Evolutionary conservation across 129 eudicot genomes (phyloP).

Genomic region (Centrapalus pauciflorus): DNA sequence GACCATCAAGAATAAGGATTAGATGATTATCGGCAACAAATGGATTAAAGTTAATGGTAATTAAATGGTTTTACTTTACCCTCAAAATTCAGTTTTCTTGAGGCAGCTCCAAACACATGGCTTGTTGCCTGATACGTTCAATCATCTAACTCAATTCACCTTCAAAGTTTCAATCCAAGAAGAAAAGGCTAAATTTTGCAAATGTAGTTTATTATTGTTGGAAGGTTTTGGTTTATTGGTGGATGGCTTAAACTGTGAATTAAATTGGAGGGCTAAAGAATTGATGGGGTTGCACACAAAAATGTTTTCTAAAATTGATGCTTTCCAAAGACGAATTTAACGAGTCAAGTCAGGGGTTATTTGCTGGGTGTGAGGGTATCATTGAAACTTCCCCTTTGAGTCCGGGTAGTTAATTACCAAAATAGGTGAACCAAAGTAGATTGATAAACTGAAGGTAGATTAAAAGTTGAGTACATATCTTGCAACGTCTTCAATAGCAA

Average conservation of each 20-base stretch:
- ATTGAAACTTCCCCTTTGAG: too few species aligned
- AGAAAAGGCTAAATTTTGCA: neutral
- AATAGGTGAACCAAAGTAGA: too few species aligned
- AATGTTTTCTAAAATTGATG: neutral
- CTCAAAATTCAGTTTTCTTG: too few species aligned
- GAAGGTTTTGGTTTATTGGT: neutral
- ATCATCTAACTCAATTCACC: neutral
- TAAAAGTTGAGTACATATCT: too few species aligned
- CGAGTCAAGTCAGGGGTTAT: neutral
- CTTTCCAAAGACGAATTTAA: neutral
- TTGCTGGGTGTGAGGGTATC: neutral
- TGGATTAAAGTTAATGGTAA: neutral
- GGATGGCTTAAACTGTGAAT: neutral
- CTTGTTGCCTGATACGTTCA: neutral
- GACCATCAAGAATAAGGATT: neutral
- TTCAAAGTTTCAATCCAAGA: neutral
- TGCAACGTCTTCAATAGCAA: too few species aligned
- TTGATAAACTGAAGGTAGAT: too few species aligned
- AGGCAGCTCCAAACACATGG: too few species aligned
- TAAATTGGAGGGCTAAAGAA: neutral
- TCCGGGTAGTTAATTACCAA: too few species aligned
- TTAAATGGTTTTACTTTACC: too few species aligned
- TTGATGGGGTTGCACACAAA: neutral
- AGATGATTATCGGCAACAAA: neutral
- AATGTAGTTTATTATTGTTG: neutral